These are phyloP conservation scores for Vanilla planifolia DNA, from an alignment of 106 monocot genomes.

Conservation along the genomic window DNA sequence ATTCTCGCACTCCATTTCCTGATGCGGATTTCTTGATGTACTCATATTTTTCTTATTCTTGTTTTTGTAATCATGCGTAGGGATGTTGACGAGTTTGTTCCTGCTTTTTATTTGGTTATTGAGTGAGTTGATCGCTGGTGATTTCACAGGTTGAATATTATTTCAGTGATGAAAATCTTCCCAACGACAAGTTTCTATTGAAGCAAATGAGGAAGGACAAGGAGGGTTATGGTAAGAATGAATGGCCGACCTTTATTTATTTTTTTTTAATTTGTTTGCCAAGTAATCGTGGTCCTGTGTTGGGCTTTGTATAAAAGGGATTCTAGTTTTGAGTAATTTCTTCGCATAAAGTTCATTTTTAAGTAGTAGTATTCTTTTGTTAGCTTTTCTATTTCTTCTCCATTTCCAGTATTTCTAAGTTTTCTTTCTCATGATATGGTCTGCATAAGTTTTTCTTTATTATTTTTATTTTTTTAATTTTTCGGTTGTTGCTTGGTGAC, in stretches of 20 bases:
- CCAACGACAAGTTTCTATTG: constrained; percentile 70
- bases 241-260: neutral
- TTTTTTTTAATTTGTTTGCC: neutral
- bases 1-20: no score
- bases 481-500: no score
- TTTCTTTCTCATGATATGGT: no score
- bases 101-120: neutral
- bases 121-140: neutral
- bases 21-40: neutral
- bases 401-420: no score
- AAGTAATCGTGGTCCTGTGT: no score
- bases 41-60: neutral
- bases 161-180: constrained; percentile 88
- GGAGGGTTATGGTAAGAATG: constrained; percentile 65
- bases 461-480: no score
- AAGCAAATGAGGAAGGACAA: constrained; percentile 59
- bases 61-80: neutral
- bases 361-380: no score
- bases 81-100: neutral
- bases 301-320: no score
- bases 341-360: no score
- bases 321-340: no score
- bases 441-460: no score
- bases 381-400: no score
- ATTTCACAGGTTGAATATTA: constrained; percentile 85